Conservation (phyloP, 163 green algal species). For the Botryococcus braunii region DNA sequence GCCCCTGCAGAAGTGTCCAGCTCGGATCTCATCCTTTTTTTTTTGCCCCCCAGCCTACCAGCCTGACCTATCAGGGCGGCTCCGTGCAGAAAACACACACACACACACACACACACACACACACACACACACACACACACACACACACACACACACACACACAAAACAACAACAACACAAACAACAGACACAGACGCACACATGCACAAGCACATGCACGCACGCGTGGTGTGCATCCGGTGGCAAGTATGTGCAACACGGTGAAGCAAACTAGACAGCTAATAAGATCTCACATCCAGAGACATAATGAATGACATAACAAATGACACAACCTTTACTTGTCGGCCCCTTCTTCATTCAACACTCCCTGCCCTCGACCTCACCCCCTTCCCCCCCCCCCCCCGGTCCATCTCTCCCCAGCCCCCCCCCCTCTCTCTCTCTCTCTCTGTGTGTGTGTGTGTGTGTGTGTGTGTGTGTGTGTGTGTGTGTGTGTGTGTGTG, state of each 20-base stretch:
- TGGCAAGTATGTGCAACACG: no score
- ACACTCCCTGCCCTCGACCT: background rate
- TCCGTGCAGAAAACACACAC: background rate
- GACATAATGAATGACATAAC: no score
- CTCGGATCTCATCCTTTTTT: background rate
- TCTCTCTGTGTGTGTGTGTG: background rate
- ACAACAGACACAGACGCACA: background rate
- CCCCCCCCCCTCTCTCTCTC: background rate
- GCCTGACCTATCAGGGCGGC: background rate
- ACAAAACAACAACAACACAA: background rate
- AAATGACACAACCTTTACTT: no score
- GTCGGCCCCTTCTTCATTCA: no score
- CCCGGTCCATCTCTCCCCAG: background rate
- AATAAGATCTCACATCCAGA: no score
- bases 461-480: no score
- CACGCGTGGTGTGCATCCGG: no score
- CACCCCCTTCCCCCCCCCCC: background rate
- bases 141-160: background rate
- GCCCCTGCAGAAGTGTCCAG: conserved; percentile 28
- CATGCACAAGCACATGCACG: no score
- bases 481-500: no score
- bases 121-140: background rate
- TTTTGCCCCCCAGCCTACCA: background rate
- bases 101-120: background rate
- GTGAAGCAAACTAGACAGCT: no score